A percentile compares a stretch with the other conserved stretches of the same genome.
Evolutionary conservation across 495 filamentous ascomycete genomes (phyloP).

Genomic region (Xylaria bambusicola): DNA sequence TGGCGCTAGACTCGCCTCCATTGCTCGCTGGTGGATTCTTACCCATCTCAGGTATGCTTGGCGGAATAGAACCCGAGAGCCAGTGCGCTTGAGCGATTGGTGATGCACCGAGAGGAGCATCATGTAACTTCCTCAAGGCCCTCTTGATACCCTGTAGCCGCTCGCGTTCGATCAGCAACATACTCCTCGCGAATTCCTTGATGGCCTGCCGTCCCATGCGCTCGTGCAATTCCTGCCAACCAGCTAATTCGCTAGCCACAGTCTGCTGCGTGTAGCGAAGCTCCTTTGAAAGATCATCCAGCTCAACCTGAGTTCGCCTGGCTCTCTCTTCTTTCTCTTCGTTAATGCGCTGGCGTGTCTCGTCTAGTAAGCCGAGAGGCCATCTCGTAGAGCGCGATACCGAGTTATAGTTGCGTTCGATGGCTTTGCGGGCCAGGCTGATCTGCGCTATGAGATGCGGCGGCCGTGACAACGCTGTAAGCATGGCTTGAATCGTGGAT

Average conservation of each 20-base stretch:
- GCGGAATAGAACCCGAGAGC: neutral
- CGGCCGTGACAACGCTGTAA: constrained; percentile 79
- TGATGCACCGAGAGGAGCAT: neutral
- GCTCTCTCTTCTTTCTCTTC: constrained; percentile 79
- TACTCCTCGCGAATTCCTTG: constrained; percentile 70
- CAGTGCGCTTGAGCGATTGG: neutral
- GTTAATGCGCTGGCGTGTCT: constrained; percentile 77
- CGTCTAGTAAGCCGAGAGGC: constrained; percentile 84
- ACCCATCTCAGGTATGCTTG: neutral
- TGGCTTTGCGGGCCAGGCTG: constrained; percentile 59
- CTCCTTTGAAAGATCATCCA: constrained; percentile 69
- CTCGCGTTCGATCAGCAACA: constrained; percentile 76
- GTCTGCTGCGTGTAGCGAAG: constrained; percentile 90
- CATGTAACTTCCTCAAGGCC: constrained; percentile 61
- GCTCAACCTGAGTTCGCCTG: constrained; percentile 62
- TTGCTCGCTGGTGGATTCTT: constrained; percentile 20
- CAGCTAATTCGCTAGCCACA: constrained; percentile 86
- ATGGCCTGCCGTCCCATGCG: constrained; percentile 74
- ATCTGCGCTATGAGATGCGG: constrained; percentile 74
- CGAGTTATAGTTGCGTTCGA: constrained; percentile 74
- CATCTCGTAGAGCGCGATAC: constrained; percentile 72
- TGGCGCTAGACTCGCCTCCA: constrained; percentile 26
- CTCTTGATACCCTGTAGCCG: constrained; percentile 79
- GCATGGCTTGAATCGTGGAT: constrained; percentile 77
- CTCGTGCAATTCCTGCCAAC: constrained; percentile 87